Evolutionary conservation across 2,329 filamentous ascomycete species (phyloP).

Genomic region (Lecanosticta acicola): DNA sequence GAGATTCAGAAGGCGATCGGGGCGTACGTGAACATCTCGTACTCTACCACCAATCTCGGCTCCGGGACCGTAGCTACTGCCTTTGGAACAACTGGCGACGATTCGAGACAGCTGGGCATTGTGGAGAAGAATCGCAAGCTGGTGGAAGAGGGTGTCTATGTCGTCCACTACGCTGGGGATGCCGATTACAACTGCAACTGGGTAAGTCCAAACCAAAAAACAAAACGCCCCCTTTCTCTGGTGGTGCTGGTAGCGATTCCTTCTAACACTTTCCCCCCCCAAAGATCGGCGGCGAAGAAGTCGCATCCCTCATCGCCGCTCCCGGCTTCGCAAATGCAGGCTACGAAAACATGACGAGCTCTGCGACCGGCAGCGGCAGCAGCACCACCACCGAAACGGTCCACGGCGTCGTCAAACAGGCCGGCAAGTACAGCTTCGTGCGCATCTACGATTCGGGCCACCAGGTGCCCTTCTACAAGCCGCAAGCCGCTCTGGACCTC

Average conservation of each 20-base stretch:
- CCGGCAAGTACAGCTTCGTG: constrained; percentile 47
- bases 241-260: background rate
- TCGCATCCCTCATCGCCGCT: constrained; percentile 38
- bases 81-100: constrained; percentile 47
- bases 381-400: constrained; percentile 45
- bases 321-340: constrained; percentile 42
- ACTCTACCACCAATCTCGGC: constrained; percentile 44
- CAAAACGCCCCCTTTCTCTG: background rate
- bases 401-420: constrained; percentile 51
- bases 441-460: constrained; percentile 48
- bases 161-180: constrained; percentile 44
- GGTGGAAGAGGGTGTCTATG: constrained; percentile 36
- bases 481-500: constrained; percentile 42
- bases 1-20: constrained; percentile 52
- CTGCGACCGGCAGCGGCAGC: constrained; percentile 5
- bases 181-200: constrained; percentile 46
- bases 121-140: constrained; percentile 38
- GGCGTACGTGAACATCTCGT: constrained; percentile 54
- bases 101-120: constrained; percentile 41
- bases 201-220: too few relatives aligned
- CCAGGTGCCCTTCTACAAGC: constrained; percentile 51
- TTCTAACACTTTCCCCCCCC: background rate
- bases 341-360: constrained; percentile 43
- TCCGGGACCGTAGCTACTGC: constrained; percentile 39
- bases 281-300: constrained; percentile 42